Evolutionary conservation across 208 protist genomes (phyloP).

Genomic region (Leishmania tropica): DNA sequence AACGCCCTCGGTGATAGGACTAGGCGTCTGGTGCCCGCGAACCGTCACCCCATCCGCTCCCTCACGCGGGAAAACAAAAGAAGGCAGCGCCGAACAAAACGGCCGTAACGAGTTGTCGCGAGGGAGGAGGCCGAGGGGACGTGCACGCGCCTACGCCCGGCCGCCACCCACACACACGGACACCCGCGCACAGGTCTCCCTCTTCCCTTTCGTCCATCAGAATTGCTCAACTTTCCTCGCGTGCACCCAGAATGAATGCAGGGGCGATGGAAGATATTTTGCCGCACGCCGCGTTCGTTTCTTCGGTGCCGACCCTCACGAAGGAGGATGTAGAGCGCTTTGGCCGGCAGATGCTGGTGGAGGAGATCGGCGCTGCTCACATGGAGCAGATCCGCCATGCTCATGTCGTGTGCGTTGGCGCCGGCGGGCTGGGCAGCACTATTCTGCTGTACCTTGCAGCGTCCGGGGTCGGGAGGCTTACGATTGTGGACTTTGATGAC

Average conservation of each 20-base stretch:
- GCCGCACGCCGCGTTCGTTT: conserved; percentile 20
- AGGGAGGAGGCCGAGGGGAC: neutral
- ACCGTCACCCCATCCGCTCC: neutral
- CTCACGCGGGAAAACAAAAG: neutral
- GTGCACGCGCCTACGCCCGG: neutral
- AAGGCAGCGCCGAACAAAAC: neutral
- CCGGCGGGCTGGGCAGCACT: conserved; percentile 95
- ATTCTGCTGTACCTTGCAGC: conserved; percentile 93
- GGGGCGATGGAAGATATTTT: neutral
- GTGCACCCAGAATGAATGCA: neutral
- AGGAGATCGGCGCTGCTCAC: conserved; percentile 79
- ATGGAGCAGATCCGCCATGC: conserved; percentile 64
- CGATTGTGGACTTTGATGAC: conserved; percentile 92
- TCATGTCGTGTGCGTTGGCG: conserved; percentile 91
- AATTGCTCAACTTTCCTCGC: neutral
- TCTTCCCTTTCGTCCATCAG: neutral
- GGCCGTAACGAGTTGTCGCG: neutral
- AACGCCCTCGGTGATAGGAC: neutral
- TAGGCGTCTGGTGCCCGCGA: neutral
- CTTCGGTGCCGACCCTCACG: conserved; percentile 40
- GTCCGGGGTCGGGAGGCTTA: conserved; percentile 90
- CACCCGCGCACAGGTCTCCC: neutral
- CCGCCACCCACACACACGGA: neutral
- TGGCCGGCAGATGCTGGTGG: conserved; percentile 88
- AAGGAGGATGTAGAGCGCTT: conserved; percentile 84